phyloP scores from a whole-genome alignment of 495 filamentous ascomycete genomes.

The Rusavskia elegans region DNA sequence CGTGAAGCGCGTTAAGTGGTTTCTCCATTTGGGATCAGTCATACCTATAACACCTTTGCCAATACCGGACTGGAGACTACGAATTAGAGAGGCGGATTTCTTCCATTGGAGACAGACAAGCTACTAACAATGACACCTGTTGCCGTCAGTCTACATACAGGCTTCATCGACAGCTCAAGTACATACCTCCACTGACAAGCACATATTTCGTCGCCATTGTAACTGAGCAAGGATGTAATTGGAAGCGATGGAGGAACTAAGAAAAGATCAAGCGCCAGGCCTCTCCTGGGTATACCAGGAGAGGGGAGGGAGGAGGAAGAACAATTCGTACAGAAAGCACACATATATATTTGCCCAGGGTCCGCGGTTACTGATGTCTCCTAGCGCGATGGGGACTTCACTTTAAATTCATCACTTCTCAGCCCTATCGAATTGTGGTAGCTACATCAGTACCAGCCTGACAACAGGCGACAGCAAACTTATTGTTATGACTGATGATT shows the following conservation, averaged over 20 bases:
- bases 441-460: no score
- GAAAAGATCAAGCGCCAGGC: background rate
- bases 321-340: no score
- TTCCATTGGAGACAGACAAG: background rate
- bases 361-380: no score
- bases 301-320: background rate
- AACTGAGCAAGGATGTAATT: no score
- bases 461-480: background rate
- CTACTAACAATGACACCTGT: constrained; percentile 5
- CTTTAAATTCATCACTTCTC: background rate
- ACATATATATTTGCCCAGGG: no score
- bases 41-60: constrained; percentile 72
- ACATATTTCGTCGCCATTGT: constrained; percentile 59
- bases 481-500: background rate
- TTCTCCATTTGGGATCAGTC: constrained; percentile 6
- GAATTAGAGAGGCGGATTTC: no score
- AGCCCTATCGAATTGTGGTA: background rate
- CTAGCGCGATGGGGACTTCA: no score
- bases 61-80: constrained; percentile 53
- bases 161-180: constrained; percentile 7
- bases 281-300: background rate
- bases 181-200: constrained; percentile 61
- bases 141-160: constrained; percentile 19
- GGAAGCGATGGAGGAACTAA: background rate
- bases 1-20: constrained; percentile 4